phyloP scores from a whole-genome alignment of 2,329 filamentous ascomycete genomes.

The Diaporthe sp. region DNA sequence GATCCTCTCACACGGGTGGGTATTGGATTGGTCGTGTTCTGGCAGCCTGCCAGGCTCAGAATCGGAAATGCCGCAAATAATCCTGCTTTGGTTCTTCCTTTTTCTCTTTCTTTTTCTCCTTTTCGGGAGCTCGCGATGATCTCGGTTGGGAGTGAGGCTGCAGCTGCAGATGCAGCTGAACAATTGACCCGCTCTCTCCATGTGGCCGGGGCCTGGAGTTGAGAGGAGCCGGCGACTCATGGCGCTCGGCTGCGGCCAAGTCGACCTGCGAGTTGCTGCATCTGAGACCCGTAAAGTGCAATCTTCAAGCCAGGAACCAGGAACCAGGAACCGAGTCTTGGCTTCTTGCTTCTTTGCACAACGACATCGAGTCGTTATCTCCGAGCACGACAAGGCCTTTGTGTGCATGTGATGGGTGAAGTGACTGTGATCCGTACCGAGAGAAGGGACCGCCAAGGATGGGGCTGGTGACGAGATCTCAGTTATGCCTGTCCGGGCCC shows the following conservation, averaged over 20 bases:
- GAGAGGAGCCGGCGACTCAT: conserved; percentile 11
- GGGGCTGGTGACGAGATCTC: conserved; percentile 5
- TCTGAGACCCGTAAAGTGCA: not conserved
- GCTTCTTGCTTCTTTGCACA: not conserved
- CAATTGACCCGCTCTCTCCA: not conserved
- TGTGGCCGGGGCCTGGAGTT: not conserved
- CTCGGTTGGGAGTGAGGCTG: conserved; percentile 1
- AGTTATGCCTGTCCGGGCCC: conserved; percentile 8
- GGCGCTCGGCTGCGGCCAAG: conserved; percentile 20
- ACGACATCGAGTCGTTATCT: not conserved
- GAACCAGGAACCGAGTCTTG: conserved; percentile 22
- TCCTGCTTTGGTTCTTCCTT: not conserved
- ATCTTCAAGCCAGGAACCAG: not conserved
- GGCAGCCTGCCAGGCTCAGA: not conserved
- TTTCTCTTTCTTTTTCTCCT: not conserved
- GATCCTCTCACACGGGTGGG: not conserved
- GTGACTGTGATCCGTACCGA: not conserved
- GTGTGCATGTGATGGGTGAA: not conserved
- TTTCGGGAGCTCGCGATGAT: not conserved
- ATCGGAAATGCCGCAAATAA: not conserved
- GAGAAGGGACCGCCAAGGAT: not conserved
- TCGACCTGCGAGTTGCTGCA: not conserved
- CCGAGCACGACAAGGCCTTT: not conserved
- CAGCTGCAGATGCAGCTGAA: conserved; percentile 5
- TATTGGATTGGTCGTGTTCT: not conserved